These are phyloP conservation scores for Miscanthus sacchariflorus DNA, from an alignment of 202 grass and related monocot species.

Conservation along the genomic window DNA sequence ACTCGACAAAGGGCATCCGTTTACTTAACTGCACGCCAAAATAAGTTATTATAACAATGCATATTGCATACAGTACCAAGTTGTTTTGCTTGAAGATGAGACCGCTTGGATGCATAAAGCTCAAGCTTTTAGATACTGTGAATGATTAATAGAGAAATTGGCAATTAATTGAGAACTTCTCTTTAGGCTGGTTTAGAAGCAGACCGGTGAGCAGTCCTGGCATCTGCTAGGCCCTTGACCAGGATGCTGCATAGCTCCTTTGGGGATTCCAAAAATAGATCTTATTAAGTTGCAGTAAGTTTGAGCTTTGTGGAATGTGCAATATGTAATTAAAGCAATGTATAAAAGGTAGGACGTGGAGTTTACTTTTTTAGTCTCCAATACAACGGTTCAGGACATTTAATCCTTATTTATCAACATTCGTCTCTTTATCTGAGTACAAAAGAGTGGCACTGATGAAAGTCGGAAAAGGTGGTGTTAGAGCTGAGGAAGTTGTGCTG, in stretches of 20 bases:
- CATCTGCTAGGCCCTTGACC: slow-evolving; percentile 5
- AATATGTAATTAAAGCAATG: neutral
- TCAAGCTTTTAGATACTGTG: neutral
- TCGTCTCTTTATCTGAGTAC: neutral
- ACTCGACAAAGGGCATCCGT: neutral
- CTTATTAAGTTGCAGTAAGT: slow-evolving; percentile 3
- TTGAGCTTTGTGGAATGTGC: neutral
- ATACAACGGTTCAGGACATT: slow-evolving; percentile 1
- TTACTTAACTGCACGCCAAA: neutral
- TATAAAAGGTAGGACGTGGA: neutral
- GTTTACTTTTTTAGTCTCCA: neutral
- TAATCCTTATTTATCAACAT: neutral
- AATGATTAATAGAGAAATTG: neutral
- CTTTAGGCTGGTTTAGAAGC: slow-evolving; percentile 15
- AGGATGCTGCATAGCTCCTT: neutral
- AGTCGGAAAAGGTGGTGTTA: neutral
- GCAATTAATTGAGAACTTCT: slow-evolving; percentile 9
- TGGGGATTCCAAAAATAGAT: neutral
- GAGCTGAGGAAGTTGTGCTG: neutral
- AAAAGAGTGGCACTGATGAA: neutral
- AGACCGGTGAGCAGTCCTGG: neutral
- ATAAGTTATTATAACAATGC: neutral
- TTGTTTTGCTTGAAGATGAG: neutral
- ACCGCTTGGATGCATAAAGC: slow-evolving; percentile 8
- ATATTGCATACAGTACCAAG: neutral